A percentile compares a stretch with the other conserved stretches of the same genome.
Evolutionary conservation across 2,329 filamentous ascomycete genomes (phyloP).

Genomic region (Bertia moriformis): DNA sequence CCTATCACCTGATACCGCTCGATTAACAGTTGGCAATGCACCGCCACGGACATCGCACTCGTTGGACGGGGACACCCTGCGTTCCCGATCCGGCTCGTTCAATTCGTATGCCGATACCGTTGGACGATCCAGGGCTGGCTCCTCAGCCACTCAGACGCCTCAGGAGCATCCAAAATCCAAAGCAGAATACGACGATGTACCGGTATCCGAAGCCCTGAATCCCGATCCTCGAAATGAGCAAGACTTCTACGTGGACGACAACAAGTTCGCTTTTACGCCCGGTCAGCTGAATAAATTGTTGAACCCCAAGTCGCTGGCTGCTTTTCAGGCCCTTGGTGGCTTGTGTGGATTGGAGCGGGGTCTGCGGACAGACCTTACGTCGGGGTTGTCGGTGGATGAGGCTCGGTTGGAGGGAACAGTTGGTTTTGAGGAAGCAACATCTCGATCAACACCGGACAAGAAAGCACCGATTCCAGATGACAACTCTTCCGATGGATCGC

Average conservation of each 20-base stretch:
- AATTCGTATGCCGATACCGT: background rate
- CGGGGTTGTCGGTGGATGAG: slow-evolving; percentile 35
- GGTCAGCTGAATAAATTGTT: slow-evolving; percentile 36
- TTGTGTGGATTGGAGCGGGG: slow-evolving; percentile 33
- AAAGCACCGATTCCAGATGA: background rate
- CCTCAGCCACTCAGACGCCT: no score
- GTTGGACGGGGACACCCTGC: background rate
- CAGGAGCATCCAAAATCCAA: background rate
- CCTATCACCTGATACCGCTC: background rate
- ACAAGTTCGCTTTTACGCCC: slow-evolving; percentile 37
- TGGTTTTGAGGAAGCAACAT: slow-evolving; percentile 30
- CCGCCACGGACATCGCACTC: background rate
- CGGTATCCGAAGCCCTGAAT: background rate
- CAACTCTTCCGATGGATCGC: slow-evolving; percentile 1
- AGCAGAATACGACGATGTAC: background rate
- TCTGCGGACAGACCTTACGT: slow-evolving; percentile 28
- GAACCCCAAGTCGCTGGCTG: slow-evolving; percentile 30
- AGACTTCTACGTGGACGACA: slow-evolving; percentile 10
- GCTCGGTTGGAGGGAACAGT: slow-evolving; percentile 25
- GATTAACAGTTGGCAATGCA: background rate
- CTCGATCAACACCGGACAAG: background rate
- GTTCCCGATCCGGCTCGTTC: background rate
- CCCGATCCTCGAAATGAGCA: background rate
- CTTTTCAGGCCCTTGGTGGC: slow-evolving; percentile 35
- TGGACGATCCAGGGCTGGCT: background rate